Conservation (phyloP, 2,329 filamentous ascomycete genomes). For the Ilyonectria destructans region DNA sequence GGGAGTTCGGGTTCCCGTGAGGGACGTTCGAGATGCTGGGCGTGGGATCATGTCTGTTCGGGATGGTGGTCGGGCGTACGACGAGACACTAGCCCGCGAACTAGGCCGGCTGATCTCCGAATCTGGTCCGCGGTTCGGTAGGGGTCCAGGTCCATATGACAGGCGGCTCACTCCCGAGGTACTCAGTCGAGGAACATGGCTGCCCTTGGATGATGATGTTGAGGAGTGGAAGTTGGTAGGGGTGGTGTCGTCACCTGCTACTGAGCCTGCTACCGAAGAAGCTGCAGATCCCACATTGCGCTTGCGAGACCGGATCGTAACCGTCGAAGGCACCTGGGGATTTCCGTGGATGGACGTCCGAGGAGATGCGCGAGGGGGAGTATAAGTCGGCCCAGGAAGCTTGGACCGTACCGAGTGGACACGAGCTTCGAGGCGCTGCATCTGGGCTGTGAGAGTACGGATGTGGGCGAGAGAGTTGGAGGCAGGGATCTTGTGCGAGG, state of each 20-base stretch:
- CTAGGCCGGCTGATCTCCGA: conserved; percentile 73
- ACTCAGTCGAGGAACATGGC: conserved; percentile 73
- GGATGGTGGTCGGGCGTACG: conserved; percentile 69
- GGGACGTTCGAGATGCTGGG: conserved; percentile 77
- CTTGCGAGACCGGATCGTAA: conserved; percentile 80
- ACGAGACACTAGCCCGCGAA: conserved; percentile 78
- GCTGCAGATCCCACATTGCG: conserved; percentile 73
- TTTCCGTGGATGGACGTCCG: conserved; percentile 64
- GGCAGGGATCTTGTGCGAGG: conserved; percentile 67
- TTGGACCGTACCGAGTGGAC: conserved; percentile 94
- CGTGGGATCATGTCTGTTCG: conserved; percentile 71
- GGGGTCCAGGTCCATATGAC: conserved; percentile 75
- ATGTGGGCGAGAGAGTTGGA: conserved; percentile 91
- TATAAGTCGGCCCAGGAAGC: conserved; percentile 84
- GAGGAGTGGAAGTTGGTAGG: conserved; percentile 60
- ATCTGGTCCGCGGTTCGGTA: conserved; percentile 71
- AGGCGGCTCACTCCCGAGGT: conserved; percentile 75
- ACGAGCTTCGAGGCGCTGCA: conserved; percentile 95
- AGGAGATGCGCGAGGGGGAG: conserved; percentile 87
- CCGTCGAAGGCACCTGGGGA: conserved; percentile 67
- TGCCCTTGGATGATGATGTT: conserved; percentile 59
- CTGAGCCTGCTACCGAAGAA: conserved; percentile 64
- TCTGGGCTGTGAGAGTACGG: conserved; percentile 93
- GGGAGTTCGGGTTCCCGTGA: conserved; percentile 75
- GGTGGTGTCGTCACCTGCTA: conserved; percentile 67